Evolutionary conservation across 2,329 filamentous ascomycete genomes (phyloP).

Genomic region (Lachnum nothofagi): DNA sequence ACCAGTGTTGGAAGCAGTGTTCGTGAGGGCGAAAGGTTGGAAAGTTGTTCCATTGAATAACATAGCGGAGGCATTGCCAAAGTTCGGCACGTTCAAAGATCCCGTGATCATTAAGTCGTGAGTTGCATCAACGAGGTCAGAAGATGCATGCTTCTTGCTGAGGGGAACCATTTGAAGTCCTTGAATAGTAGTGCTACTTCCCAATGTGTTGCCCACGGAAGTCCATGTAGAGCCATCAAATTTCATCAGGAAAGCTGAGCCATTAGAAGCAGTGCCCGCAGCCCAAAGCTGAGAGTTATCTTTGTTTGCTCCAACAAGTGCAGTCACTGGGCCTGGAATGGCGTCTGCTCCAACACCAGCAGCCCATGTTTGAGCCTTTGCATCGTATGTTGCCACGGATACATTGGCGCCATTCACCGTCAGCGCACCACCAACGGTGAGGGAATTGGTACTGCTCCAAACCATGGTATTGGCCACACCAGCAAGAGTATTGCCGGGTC

Average conservation of each 20-base stretch:
- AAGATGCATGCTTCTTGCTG: slow-evolving; percentile 60
- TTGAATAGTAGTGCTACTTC: slow-evolving; percentile 61
- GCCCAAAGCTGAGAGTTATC: slow-evolving; percentile 76
- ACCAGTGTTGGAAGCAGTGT: slow-evolving; percentile 55
- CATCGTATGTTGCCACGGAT: slow-evolving; percentile 69
- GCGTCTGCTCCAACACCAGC: slow-evolving; percentile 54
- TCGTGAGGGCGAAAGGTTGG: slow-evolving; percentile 75
- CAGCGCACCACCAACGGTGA: slow-evolving; percentile 76
- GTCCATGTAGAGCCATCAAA: slow-evolving; percentile 71
- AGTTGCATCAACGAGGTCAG: slow-evolving; percentile 57
- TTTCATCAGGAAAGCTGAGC: slow-evolving; percentile 73
- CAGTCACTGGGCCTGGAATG: slow-evolving; percentile 75
- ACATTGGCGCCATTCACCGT: slow-evolving; percentile 59
- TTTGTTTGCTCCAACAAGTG: slow-evolving; percentile 67
- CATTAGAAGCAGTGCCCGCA: slow-evolving; percentile 64
- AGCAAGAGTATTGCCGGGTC: slow-evolving; percentile 65
- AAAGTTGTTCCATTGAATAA: slow-evolving; percentile 80
- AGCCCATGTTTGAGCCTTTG: slow-evolving; percentile 61
- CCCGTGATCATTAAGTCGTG: slow-evolving; percentile 82
- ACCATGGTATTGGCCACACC: slow-evolving; percentile 68
- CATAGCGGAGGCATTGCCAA: slow-evolving; percentile 78
- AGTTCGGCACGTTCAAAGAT: slow-evolving; percentile 66
- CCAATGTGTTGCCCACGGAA: slow-evolving; percentile 58
- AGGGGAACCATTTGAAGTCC: slow-evolving; percentile 78
- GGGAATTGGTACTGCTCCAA: slow-evolving; percentile 67